Percentiles rank a stretch among this genome's conserved stretches.
phyloP scores from a whole-genome alignment of 1,284 basidiomycete genomes.

The Ceratobasidium theobromae region DNA sequence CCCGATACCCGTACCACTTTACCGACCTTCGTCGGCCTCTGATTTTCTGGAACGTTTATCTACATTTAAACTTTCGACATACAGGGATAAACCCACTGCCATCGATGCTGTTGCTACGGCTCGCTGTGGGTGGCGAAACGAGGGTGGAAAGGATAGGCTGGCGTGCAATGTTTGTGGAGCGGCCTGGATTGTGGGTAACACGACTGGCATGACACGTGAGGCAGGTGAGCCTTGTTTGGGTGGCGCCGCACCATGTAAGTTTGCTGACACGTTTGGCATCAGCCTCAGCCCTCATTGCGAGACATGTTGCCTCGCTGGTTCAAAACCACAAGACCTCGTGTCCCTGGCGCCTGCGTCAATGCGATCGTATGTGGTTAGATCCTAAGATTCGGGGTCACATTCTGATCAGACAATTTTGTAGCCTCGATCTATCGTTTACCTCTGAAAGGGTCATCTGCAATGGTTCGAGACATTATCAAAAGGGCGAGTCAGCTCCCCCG shows the following conservation, averaged over 20 bases:
- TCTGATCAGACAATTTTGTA: conserved; percentile 10
- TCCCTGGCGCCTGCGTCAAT: conserved; percentile 76
- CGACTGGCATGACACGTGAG: conserved; percentile 36
- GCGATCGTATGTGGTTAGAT: conserved; percentile 58
- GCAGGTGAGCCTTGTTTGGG: conserved; percentile 30
- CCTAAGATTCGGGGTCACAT: background rate
- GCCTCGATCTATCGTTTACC: conserved; percentile 70
- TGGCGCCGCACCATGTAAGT: conserved; percentile 63
- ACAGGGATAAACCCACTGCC: conserved; percentile 67
- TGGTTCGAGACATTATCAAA: conserved; percentile 59
- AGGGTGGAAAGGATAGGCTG: conserved; percentile 33
- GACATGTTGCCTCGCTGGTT: conserved; percentile 63
- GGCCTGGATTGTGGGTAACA: conserved; percentile 35
- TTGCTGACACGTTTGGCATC: conserved; percentile 44
- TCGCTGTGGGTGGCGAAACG: conserved; percentile 64
- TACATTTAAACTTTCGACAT: conserved; percentile 75
- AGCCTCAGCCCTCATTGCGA: conserved; percentile 64
- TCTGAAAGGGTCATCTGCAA: conserved; percentile 60
- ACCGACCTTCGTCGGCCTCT: conserved; percentile 69
- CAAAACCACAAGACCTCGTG: conserved; percentile 74
- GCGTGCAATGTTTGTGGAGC: conserved; percentile 34
- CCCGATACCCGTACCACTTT: conserved; percentile 52
- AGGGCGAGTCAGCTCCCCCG: conserved; percentile 57
- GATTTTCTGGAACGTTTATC: conserved; percentile 70
- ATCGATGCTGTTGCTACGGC: conserved; percentile 76